Evolutionary conservation across 129 eudicot genomes (phyloP).

Genomic region (Flaveria brownii): DNA sequence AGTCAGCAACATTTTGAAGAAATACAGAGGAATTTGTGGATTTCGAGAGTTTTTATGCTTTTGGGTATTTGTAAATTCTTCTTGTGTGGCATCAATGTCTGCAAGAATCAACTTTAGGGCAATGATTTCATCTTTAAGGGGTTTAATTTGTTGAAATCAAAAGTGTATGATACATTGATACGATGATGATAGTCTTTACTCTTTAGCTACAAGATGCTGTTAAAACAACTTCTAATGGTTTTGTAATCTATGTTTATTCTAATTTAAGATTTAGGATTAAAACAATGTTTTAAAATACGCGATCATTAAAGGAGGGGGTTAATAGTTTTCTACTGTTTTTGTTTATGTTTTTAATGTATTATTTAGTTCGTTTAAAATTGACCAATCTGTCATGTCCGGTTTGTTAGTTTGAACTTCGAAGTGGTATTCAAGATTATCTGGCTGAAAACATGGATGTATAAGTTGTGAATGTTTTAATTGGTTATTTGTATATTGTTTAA

Average conservation of each 20-base stretch:
- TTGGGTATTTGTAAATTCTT: constrained; percentile 2
- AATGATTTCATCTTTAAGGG: not conserved
- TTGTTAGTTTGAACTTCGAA: not conserved
- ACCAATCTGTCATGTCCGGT: too few species aligned
- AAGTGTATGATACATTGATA: not conserved
- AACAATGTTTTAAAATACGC: too few species aligned
- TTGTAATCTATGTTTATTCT: too few species aligned
- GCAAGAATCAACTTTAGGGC: not conserved
- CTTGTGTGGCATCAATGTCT: not conserved
- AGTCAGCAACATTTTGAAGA: constrained; percentile 14
- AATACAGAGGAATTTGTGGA: constrained; percentile 7
- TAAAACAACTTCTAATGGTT: not conserved
- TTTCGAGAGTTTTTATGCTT: constrained; percentile 11
- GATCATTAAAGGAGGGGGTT: not conserved
- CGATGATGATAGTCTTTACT: too few species aligned
- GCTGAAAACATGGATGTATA: too few species aligned
- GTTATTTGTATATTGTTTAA: too few species aligned
- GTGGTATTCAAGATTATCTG: too few species aligned
- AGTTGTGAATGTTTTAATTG: too few species aligned
- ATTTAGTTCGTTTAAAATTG: too few species aligned
- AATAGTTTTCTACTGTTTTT: too few species aligned
- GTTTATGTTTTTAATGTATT: too few species aligned
- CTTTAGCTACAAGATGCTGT: constrained; percentile 5
- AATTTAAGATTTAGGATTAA: too few species aligned
- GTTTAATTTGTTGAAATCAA: not conserved